Conservation (phyloP, 257 asterid species). For the Solanum medicagineum region DNA sequence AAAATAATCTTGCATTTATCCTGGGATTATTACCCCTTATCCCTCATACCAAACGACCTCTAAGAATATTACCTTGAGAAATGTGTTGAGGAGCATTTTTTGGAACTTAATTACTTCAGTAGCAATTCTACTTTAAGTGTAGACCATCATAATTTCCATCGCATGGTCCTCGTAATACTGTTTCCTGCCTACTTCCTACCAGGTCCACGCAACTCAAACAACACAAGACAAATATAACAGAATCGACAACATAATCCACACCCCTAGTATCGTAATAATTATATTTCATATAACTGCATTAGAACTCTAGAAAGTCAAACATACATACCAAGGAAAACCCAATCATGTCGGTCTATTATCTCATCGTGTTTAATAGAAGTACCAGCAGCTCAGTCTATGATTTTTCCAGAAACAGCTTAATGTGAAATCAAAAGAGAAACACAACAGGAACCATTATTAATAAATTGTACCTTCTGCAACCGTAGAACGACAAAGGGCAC, state of each 20-base stretch:
- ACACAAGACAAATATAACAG: not conserved
- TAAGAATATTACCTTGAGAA: not conserved
- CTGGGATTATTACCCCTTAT: not conserved
- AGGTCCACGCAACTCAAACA: not conserved
- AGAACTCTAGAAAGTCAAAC: not conserved
- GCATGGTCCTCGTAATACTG: not conserved
- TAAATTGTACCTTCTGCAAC: conserved; percentile 70
- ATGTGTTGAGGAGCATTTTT: not conserved
- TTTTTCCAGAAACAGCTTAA: not conserved
- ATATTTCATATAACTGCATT: not conserved
- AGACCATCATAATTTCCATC: not conserved
- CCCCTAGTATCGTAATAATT: not conserved
- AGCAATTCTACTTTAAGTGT: not conserved
- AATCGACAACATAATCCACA: not conserved
- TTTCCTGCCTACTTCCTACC: not conserved
- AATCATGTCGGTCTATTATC: not conserved
- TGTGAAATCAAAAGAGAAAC: not conserved
- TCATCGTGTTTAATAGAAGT: not conserved
- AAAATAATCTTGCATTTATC: not conserved
- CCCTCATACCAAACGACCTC: not conserved
- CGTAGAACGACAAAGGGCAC: conserved; percentile 95
- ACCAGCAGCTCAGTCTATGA: not conserved
- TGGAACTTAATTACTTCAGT: not conserved
- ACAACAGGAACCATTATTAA: not conserved
- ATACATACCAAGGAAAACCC: not conserved